These are phyloP conservation scores for Pichia californica DNA, from an alignment of 805 yeast species.

Conservation along the genomic window DNA sequence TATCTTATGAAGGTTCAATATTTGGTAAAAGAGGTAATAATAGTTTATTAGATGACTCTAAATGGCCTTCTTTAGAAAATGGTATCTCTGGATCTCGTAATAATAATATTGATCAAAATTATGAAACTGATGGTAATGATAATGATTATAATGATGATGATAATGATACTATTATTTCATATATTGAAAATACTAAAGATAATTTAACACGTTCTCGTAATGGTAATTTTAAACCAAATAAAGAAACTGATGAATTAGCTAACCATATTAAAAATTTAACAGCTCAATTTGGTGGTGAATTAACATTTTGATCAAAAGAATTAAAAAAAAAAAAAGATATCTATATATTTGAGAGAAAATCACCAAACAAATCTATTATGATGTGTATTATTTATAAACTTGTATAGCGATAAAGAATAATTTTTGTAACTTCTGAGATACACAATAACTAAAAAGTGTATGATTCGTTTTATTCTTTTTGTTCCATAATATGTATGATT, in stretches of 20 bases:
- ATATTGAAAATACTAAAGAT: constrained; percentile 21
- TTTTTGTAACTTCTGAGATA: too few relatives aligned
- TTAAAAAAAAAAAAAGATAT: too few relatives aligned
- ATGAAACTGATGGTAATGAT: constrained; percentile 8
- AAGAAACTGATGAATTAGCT: constrained; percentile 16
- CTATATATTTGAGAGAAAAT: too few relatives aligned
- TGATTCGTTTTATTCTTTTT: too few relatives aligned
- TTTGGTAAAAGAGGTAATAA: constrained; percentile 9
- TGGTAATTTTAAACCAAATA: neutral
- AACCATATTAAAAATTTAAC: constrained; percentile 30
- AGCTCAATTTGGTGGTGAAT: constrained; percentile 34
- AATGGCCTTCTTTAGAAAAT: constrained; percentile 21
- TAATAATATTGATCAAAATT: constrained; percentile 5
- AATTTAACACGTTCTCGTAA: neutral
- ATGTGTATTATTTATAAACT: too few relatives aligned
- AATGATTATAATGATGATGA: constrained; percentile 3
- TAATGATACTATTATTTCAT: constrained; percentile 1
- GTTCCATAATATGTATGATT: too few relatives aligned
- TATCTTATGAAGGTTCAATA: constrained; percentile 30
- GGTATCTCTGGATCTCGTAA: constrained; percentile 4
- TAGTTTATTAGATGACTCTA: constrained; percentile 5
- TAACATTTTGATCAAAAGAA: constrained; percentile 18
- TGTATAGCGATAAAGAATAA: too few relatives aligned
- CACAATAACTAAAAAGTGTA: too few relatives aligned
- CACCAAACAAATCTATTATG: too few relatives aligned